A percentile compares a stretch with the other conserved stretches of the same genome.
Conservation (phyloP, 1,284 basidiomycete species). For the Lignosus rhinocerotis region DNA sequence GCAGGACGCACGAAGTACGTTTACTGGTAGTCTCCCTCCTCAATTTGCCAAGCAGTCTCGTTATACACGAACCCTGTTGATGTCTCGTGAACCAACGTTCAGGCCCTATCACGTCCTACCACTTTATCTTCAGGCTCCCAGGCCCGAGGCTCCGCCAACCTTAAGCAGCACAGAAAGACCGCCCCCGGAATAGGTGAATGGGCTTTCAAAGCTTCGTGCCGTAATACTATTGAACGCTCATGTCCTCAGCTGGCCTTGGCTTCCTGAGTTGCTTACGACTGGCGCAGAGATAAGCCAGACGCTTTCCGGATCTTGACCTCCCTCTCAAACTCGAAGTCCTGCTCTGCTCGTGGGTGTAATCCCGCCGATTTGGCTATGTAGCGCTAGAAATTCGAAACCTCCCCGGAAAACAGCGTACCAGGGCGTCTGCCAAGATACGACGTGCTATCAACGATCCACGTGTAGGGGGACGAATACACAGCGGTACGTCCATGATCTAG, state of each 20-base stretch:
- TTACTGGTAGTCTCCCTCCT: too few relatives aligned
- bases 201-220: not conserved
- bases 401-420: too few relatives aligned
- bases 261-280: not conserved
- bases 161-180: not conserved
- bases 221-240: not conserved
- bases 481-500: too few relatives aligned
- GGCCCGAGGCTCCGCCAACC: not conserved
- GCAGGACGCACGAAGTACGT: too few relatives aligned
- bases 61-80: too few relatives aligned
- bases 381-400: too few relatives aligned
- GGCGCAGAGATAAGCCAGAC: conserved; percentile 3
- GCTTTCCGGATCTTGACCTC: not conserved
- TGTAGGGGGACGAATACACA: not conserved
- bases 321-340: not conserved
- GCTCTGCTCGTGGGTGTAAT: too few relatives aligned
- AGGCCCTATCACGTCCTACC: not conserved
- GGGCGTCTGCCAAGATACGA: not conserved
- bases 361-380: too few relatives aligned
- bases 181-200: not conserved
- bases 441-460: not conserved
- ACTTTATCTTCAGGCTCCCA: not conserved
- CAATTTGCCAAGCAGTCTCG: too few relatives aligned
- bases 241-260: conserved; percentile 1
- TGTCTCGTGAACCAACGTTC: not conserved